Conservation (phyloP, 1,284 basidiomycete species). For the Cryptococcus sp. region DNA sequence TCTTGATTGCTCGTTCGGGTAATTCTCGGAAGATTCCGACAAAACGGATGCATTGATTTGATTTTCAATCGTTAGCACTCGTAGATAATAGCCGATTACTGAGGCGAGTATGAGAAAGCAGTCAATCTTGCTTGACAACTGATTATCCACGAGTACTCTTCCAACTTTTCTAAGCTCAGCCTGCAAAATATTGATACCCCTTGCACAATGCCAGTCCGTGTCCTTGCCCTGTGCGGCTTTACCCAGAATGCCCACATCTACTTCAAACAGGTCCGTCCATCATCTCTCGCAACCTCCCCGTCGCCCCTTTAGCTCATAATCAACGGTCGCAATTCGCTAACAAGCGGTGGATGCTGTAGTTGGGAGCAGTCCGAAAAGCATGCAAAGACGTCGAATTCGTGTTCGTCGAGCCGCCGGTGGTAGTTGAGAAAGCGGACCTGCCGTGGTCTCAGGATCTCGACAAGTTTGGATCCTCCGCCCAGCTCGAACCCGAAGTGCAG, state of each 20-base stretch:
- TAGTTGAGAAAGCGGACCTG: conserved; percentile 71
- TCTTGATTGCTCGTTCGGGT: no score
- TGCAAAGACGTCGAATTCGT: conserved; percentile 61
- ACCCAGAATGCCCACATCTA: conserved; percentile 79
- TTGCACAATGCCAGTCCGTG: conserved; percentile 28
- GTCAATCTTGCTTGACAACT: no score
- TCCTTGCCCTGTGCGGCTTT: conserved; percentile 61
- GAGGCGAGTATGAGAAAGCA: no score
- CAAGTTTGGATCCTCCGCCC: conserved; percentile 62
- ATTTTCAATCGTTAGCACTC: no score
- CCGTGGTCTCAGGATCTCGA: conserved; percentile 57
- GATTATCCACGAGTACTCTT: no score
- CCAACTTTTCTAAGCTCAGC: no score
- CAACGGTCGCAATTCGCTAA: neutral
- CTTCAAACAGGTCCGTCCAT: conserved; percentile 68
- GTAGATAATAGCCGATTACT: no score
- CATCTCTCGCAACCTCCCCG: neutral
- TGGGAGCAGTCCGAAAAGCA: conserved; percentile 55
- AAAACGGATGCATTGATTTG: no score
- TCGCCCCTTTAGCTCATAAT: neutral
- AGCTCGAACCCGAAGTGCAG: conserved; percentile 58
- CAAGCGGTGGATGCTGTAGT: conserved; percentile 15
- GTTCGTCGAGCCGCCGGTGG: conserved; percentile 71
- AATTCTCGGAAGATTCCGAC: no score
- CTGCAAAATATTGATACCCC: neutral